Conservation (phyloP, 176 grass and related monocot genomes). For the Ananas comosus region DNA sequence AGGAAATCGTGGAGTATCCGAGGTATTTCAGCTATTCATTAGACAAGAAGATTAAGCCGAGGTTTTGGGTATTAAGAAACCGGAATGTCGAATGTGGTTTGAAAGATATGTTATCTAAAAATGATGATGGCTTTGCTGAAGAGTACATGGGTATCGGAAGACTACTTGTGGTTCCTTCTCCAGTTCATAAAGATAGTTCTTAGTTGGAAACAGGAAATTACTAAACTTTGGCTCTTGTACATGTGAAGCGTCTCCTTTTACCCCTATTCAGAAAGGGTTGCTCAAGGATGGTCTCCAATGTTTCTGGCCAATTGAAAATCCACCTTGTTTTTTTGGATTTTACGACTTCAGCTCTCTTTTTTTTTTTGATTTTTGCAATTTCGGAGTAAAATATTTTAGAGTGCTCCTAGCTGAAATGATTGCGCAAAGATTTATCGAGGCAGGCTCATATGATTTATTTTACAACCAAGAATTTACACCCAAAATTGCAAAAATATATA, state of each 20-base stretch:
- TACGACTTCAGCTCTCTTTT: background rate
- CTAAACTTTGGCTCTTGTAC: background rate
- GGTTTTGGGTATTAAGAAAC: constrained; percentile 47
- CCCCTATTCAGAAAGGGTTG: background rate
- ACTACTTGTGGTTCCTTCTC: constrained; percentile 26
- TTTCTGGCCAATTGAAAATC: background rate
- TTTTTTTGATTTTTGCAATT: no score
- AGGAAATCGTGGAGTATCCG: constrained; percentile 60
- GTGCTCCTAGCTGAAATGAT: no score
- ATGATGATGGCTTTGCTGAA: constrained; percentile 62
- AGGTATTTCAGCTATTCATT: constrained; percentile 92
- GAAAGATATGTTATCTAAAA: constrained; percentile 74
- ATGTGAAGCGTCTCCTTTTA: background rate
- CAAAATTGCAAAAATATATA: no score
- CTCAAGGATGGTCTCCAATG: background rate
- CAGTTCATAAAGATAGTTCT: constrained; percentile 1
- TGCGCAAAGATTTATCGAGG: no score
- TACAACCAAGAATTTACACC: no score
- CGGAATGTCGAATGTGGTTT: constrained; percentile 58
- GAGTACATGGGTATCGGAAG: constrained; percentile 46
- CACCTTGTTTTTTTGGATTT: background rate
- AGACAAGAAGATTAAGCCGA: constrained; percentile 62
- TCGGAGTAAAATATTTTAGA: no score
- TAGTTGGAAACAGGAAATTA: background rate
- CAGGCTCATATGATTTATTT: no score